Evolutionary conservation across 192 early-diverging fungal species (phyloP).

Genomic region (Coemansia reversa): DNA sequence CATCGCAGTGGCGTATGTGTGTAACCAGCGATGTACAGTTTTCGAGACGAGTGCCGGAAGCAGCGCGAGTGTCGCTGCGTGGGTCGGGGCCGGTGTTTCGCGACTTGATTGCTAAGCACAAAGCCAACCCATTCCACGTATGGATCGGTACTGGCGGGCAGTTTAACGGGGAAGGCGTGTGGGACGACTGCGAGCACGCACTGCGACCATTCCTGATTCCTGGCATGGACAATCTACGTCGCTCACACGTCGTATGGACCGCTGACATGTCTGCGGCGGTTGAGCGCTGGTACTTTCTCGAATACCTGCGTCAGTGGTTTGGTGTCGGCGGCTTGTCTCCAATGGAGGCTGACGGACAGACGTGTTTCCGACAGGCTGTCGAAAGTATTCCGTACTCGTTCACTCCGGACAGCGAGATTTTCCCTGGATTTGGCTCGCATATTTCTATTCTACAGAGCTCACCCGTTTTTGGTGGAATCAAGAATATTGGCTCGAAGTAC

Average conservation of each 20-base stretch:
- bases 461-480: conserved; percentile 67
- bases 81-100: conserved; percentile 45
- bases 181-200: conserved; percentile 57
- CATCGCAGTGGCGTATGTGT: conserved; percentile 52
- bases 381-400: conserved; percentile 74
- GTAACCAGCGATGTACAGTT: conserved; percentile 50
- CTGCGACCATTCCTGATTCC: conserved; percentile 61
- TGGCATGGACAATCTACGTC: conserved; percentile 30
- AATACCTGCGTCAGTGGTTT: conserved; percentile 59
- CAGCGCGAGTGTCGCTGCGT: conserved; percentile 25
- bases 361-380: conserved; percentile 62
- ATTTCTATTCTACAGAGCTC: conserved; percentile 63
- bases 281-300: conserved; percentile 66
- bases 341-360: conserved; percentile 39
- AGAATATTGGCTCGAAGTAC: conserved; percentile 65
- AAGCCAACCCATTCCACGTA: conserved; percentile 64
- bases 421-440: conserved; percentile 75
- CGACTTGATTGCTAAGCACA: conserved; percentile 63
- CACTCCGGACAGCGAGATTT: conserved; percentile 79
- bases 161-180: conserved; percentile 62
- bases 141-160: conserved; percentile 74
- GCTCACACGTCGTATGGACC: conserved; percentile 57
- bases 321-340: conserved; percentile 29
- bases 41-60: conserved; percentile 26
- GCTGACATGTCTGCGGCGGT: conserved; percentile 59